Evolutionary conservation across 768 basidiomycete species (phyloP).

Genomic region (Suillus subluteus): DNA sequence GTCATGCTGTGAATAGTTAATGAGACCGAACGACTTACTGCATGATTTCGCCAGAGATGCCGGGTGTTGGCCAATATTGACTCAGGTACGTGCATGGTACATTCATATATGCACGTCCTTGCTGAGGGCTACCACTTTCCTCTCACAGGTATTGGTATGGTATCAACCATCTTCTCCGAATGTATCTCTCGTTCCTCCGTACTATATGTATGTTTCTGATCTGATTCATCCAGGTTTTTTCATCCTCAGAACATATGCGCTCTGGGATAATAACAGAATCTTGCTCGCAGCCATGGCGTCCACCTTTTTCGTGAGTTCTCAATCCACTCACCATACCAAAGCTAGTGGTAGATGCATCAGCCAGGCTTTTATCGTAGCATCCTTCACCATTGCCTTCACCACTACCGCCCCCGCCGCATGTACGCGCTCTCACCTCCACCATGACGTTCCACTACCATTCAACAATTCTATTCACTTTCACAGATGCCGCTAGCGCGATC

Average conservation of each 20-base stretch:
- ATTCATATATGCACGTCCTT: neutral
- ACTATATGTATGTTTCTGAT: neutral
- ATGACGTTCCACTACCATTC: neutral
- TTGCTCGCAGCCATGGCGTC: neutral
- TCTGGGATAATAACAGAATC: neutral
- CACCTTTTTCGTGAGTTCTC: neutral
- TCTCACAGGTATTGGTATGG: neutral
- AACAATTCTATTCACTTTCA: neutral
- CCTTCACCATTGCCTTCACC: neutral
- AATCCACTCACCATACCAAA: neutral
- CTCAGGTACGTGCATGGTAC: neutral
- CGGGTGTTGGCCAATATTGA: neutral
- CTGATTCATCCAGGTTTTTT: neutral
- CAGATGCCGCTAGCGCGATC: neutral
- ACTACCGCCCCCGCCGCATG: neutral
- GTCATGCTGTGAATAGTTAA: neutral
- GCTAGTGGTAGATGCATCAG: neutral
- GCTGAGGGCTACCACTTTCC: neutral
- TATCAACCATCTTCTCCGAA: neutral
- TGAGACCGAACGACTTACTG: neutral
- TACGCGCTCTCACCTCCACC: neutral
- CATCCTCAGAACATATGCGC: neutral
- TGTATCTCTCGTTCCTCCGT: neutral
- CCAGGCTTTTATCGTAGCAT: neutral
- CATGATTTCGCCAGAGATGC: neutral